Percentiles rank a stretch among this genome's conserved stretches.
Conservation (phyloP, 805 yeast genomes). For the Pichia membranifaciens region DNA sequence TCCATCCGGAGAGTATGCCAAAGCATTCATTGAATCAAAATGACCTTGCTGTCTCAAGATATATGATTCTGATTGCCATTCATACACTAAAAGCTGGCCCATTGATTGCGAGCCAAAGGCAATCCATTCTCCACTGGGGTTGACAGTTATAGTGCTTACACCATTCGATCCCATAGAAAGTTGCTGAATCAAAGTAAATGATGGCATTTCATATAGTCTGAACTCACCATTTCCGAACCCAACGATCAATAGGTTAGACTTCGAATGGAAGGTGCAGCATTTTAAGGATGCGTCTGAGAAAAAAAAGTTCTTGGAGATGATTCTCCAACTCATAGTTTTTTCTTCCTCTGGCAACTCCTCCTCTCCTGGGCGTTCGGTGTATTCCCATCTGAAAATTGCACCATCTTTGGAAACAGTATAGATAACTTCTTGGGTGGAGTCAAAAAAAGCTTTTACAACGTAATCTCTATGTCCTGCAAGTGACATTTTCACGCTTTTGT, state of each 20-base stretch:
- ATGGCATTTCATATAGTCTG: constrained; percentile 82
- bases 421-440: constrained; percentile 79
- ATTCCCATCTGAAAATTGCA: constrained; percentile 90
- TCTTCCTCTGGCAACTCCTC: constrained; percentile 41
- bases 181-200: constrained; percentile 74
- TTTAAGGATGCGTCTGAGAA: constrained; percentile 64
- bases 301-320: constrained; percentile 70
- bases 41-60: constrained; percentile 96
- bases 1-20: constrained; percentile 93
- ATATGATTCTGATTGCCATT: constrained; percentile 98
- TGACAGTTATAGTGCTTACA: constrained; percentile 74
- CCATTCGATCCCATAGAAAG: constrained; percentile 88
- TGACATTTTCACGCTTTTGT: constrained; percentile 72
- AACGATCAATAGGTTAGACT: constrained; percentile 66
- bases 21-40: constrained; percentile 79
- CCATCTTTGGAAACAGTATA: constrained; percentile 94
- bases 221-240: constrained; percentile 91
- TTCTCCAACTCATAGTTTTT: constrained; percentile 67
- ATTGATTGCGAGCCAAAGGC: constrained; percentile 87
- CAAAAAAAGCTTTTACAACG: constrained; percentile 82
- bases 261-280: constrained; percentile 79
- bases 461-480: constrained; percentile 91
- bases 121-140: constrained; percentile 89
- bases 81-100: constrained; percentile 95
- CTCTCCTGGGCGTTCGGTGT: constrained; percentile 50